A percentile compares a stretch with the other conserved stretches of the same genome.
phyloP scores from a whole-genome alignment of 345 rosid species.

The Euphorbia peplus region DNA sequence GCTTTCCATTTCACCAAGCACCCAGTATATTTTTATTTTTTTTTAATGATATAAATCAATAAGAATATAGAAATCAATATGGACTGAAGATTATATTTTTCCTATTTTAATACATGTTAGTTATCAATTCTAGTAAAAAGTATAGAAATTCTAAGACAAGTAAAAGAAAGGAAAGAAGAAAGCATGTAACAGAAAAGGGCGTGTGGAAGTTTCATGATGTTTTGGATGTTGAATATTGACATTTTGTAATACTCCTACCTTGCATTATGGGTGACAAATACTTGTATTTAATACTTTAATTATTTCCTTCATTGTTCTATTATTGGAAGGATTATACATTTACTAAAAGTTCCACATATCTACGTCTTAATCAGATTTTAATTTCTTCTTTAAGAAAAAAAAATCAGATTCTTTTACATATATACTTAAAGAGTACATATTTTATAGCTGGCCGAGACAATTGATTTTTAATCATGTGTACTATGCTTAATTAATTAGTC shows the following conservation, averaged over 20 bases:
- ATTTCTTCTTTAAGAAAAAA: too few relatives aligned
- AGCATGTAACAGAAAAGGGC: not conserved
- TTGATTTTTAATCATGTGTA: not conserved
- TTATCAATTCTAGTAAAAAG: too few relatives aligned
- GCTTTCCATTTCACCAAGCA: too few relatives aligned
- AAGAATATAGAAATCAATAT: too few relatives aligned
- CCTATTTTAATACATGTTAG: too few relatives aligned
- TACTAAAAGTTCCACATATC: not conserved
- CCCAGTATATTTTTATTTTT: too few relatives aligned
- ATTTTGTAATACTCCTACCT: not conserved
- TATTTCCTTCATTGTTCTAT: not conserved
- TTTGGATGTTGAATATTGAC: not conserved
- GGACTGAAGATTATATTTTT: too few relatives aligned
- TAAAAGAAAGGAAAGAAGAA: not conserved
- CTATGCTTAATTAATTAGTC: too few relatives aligned
- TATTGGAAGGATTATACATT: not conserved
- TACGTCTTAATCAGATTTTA: not conserved
- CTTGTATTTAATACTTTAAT: not conserved
- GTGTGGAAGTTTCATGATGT: slow-evolving; percentile 16
- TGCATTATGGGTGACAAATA: not conserved
- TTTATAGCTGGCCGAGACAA: too few relatives aligned
- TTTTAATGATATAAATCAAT: too few relatives aligned
- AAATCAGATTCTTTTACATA: too few relatives aligned
- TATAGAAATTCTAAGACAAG: not conserved
- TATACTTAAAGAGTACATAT: too few relatives aligned